Evolutionary conservation across 495 filamentous ascomycete genomes (phyloP), one percentile per base, ranked within the genome.

Genomic region (Chaetomium tenue): DNA sequence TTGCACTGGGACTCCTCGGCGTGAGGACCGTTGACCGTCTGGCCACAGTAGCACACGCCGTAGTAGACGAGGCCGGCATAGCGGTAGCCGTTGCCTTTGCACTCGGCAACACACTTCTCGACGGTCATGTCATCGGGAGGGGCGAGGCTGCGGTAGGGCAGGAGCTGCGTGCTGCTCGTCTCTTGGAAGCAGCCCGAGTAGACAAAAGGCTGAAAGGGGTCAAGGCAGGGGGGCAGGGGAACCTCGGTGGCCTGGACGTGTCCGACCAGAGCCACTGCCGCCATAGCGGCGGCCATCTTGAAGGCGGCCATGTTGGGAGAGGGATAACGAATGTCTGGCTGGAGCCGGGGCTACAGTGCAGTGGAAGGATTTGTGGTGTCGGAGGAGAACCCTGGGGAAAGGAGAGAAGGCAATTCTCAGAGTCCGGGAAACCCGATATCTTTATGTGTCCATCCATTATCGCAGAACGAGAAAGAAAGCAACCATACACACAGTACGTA

Each of bases 1-100:
- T 66, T 75, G 72, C 83, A 85, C 30, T 75, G 59, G 40, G 63
- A 56, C 47, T 83, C 78, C 30, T 66, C 65, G 8, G 71, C 56
- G 52, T 61, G 44, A 23, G 70, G 53, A 13, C 76, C 75, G 52
- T 70, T 64, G 64, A 84, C 74, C 23, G 81, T 79, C 48, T 75
- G 63, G 42, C 82, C 82, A 65, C 83, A 84, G 71, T 75, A 84
- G 72, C 83, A 85, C 66, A 80, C 74, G 54, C 78, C 81, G 64
- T 81, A 81, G 69, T 84, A 86, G 68, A 82, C 78, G 5, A 86
- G 69, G 53, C 83, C 83, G 53, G 83, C 83, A 56, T 84, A 83
- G 20, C 82, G 74, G 62, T 80, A 84, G 61, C 76, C 74, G 69
- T 84, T 84, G 61, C 78, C 82, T 72, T 84, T 85, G 76, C 83